Conservation (phyloP, 768 basidiomycete species). For the Suillus occidentalis region DNA sequence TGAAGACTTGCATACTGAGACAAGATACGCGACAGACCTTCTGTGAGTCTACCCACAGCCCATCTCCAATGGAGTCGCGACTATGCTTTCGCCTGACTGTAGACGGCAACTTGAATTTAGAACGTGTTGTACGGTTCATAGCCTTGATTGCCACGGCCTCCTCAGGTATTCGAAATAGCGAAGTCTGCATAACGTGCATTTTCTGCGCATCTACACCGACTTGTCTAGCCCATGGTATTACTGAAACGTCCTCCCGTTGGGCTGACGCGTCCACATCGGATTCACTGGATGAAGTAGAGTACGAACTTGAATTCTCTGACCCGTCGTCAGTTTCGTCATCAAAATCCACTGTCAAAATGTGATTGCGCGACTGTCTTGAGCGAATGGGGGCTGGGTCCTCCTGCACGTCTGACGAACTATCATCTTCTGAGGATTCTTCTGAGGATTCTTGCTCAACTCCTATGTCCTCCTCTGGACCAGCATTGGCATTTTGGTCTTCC, state of each 20-base stretch:
- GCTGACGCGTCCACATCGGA: slow-evolving; percentile 20
- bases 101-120: slow-evolving; percentile 37
- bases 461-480: slow-evolving; percentile 26
- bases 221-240: slow-evolving; percentile 71
- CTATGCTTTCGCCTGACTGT: slow-evolving; percentile 66
- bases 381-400: slow-evolving; percentile 42
- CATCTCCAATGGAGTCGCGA: slow-evolving; percentile 76
- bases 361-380: slow-evolving; percentile 35
- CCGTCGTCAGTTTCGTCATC: slow-evolving; percentile 53
- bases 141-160: slow-evolving; percentile 66
- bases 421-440: slow-evolving; percentile 38
- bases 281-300: slow-evolving; percentile 27
- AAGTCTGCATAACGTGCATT: slow-evolving; percentile 92
- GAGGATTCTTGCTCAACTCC: slow-evolving; percentile 36
- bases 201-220: slow-evolving; percentile 82
- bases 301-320: slow-evolving; percentile 36
- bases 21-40: slow-evolving; percentile 45
- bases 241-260: slow-evolving; percentile 42
- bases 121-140: slow-evolving; percentile 41
- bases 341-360: slow-evolving; percentile 53
- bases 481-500: slow-evolving; percentile 34
- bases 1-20: neutral
- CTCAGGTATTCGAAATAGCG: slow-evolving; percentile 77
- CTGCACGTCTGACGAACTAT: slow-evolving; percentile 45
- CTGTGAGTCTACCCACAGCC: slow-evolving; percentile 55